These are phyloP conservation scores for Didymella sp. DNA, from an alignment of 2,329 filamentous ascomycete genomes.

Conservation along the genomic window DNA sequence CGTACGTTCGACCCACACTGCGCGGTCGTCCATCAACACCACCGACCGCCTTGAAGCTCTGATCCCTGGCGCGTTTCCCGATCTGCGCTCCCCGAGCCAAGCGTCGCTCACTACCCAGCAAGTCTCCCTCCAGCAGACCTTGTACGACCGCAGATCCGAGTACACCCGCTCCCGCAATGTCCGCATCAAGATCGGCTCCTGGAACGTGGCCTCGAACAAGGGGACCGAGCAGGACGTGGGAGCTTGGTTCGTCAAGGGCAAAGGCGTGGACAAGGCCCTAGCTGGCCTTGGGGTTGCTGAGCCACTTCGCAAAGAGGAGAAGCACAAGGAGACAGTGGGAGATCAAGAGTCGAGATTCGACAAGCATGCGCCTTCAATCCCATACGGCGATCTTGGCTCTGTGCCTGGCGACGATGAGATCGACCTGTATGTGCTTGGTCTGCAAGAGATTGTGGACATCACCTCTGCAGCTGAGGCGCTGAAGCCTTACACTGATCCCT, in stretches of 20 bases:
- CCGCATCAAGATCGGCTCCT: slow-evolving; percentile 88
- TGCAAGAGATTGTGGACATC: slow-evolving; percentile 93
- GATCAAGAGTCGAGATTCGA: slow-evolving; percentile 57
- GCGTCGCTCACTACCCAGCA: slow-evolving; percentile 50
- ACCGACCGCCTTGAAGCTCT: slow-evolving; percentile 49
- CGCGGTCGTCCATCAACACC: slow-evolving; percentile 16
- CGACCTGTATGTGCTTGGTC: slow-evolving; percentile 84
- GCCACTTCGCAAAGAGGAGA: slow-evolving; percentile 39
- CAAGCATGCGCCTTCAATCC: slow-evolving; percentile 54
- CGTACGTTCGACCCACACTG: slow-evolving; percentile 29
- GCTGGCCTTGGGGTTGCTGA: slow-evolving; percentile 57
- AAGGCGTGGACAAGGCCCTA: slow-evolving; percentile 71
- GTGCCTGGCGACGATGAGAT: slow-evolving; percentile 71
- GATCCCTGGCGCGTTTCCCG: slow-evolving; percentile 60
- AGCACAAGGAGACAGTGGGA: slow-evolving; percentile 54
- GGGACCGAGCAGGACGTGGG: slow-evolving; percentile 88
- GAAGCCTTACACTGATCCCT: slow-evolving; percentile 75
- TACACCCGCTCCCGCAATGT: slow-evolving; percentile 78
- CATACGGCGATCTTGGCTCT: slow-evolving; percentile 53
- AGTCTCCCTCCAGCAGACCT: slow-evolving; percentile 60
- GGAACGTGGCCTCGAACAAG: slow-evolving; percentile 89
- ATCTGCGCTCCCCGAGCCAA: slow-evolving; percentile 28
- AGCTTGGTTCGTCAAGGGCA: slow-evolving; percentile 83
- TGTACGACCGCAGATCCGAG: slow-evolving; percentile 77
- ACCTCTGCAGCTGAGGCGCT: slow-evolving; percentile 80